phyloP scores from a whole-genome alignment of 2,329 filamentous ascomycete species.

The Purpureocillium takamizusanense region DNA sequence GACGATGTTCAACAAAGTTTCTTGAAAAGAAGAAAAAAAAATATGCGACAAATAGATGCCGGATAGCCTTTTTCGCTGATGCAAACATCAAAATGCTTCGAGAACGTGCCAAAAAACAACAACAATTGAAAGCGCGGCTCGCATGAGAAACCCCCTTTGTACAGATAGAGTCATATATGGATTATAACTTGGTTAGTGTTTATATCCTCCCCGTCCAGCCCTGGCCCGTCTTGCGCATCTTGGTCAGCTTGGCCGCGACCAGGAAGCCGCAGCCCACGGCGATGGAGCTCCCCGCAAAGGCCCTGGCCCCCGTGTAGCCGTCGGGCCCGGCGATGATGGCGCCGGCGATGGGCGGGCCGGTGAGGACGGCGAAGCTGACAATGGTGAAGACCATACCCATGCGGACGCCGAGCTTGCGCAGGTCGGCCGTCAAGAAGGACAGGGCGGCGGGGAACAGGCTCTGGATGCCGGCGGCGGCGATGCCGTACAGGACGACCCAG shows the following conservation, averaged over 20 bases:
- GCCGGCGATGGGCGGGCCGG: constrained; percentile 42
- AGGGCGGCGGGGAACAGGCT: constrained; percentile 53
- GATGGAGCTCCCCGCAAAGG: constrained; percentile 29
- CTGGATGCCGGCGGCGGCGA: constrained; percentile 53
- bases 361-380: constrained; percentile 43
- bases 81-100: no score
- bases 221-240: constrained; percentile 25
- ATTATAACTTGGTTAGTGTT: no score
- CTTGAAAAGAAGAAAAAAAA: no score
- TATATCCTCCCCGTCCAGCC: constrained; percentile 31
- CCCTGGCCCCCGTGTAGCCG: constrained; percentile 36
- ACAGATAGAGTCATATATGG: no score
- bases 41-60: no score
- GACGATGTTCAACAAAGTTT: no score
- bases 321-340: constrained; percentile 34
- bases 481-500: constrained; percentile 54
- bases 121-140: no score
- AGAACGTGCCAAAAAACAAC: no score
- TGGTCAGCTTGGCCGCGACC: constrained; percentile 25
- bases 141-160: no score
- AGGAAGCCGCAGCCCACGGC: constrained; percentile 31
- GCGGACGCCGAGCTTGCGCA: constrained; percentile 40
- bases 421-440: constrained; percentile 43
- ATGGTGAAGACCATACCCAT: constrained; percentile 53
- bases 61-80: no score